Base-by-base conservation (phyloP, 208 protist species). In the Crithidia mellificae region DNA sequence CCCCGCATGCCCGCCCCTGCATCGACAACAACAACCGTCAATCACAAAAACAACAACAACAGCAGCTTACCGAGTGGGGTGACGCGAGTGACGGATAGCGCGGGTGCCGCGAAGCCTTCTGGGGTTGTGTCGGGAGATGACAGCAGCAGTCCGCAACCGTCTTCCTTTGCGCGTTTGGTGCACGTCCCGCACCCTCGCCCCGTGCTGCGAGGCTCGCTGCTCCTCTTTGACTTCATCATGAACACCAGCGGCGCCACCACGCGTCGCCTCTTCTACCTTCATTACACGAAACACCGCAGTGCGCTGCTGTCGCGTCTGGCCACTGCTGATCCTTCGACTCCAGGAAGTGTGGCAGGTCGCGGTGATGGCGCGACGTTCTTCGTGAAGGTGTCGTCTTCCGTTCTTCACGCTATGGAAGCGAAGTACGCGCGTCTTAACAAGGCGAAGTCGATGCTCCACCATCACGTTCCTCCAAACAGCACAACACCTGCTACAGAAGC, bases 171-270 rank as follows among this genome's bases (percentile, higher is more conserved):
- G 36, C 9, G 12, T 12, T 6, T 41, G 6, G 36, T 12, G 9
- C 9, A 41, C 36, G 12, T 12, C 36, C 12, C 36, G 24, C 27
- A 44, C 12, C 50, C 32, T 17, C 56, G 49, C 3, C 44, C 54
- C 0, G 34, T 55, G 7, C 76, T 82, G 9, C 63, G 63, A 15
- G 76, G 71, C 1, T 46, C 74, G 43, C 68, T 73, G 32, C 55
- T 85, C 6, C 62, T 85, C 2, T 47, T 76, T 6, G 76, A 81
- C 61, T 85, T 82, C 20, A 67, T 82, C 43, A 78, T 72, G 62
- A 68, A 47, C 68, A 57, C 46, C 15, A 66, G 67, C 34, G 55
- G 68, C 44, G 68, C 56, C 27, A 58, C 25, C 14, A 81, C 74
- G 8, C 63, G 58, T 25, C 65, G 65, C 2, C 54, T 85, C 8